These are phyloP conservation scores for Boletus rex-veris DNA, from an alignment of 768 basidiomycete genomes.

Conservation along the genomic window DNA sequence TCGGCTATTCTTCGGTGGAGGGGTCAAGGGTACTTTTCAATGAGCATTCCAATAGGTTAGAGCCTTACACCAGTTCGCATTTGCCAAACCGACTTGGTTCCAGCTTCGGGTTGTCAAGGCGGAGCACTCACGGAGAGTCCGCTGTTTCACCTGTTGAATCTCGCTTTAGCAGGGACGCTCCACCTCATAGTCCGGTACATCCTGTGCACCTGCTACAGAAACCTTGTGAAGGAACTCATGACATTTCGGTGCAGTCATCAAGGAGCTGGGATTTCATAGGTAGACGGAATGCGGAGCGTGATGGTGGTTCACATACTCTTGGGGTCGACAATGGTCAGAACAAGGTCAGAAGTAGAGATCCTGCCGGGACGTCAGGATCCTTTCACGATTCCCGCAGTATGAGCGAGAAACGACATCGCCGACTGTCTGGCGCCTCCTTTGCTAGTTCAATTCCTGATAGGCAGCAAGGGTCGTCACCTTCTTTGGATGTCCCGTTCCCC, in stretches of 20 bases:
- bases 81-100: slow-evolving; percentile 41
- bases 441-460: slow-evolving; percentile 20
- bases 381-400: slow-evolving; percentile 16
- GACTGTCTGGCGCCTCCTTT: slow-evolving; percentile 22
- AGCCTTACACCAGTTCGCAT: slow-evolving; percentile 67
- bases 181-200: slow-evolving; percentile 37
- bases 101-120: slow-evolving; percentile 35
- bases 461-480: slow-evolving; percentile 19
- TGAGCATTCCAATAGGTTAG: slow-evolving; percentile 85
- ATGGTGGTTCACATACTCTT: slow-evolving; percentile 5
- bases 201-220: slow-evolving; percentile 64
- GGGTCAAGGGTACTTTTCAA: slow-evolving; percentile 86
- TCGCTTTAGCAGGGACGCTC: slow-evolving; percentile 44
- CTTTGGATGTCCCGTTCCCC: slow-evolving; percentile 18
- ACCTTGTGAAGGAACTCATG: slow-evolving; percentile 26
- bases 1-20: slow-evolving; percentile 50
- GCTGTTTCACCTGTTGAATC: slow-evolving; percentile 39
- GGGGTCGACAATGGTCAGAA: slow-evolving; percentile 19
- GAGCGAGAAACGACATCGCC: slow-evolving; percentile 20
- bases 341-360: slow-evolving; percentile 18
- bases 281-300: slow-evolving; percentile 20
- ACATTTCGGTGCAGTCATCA: slow-evolving; percentile 14
- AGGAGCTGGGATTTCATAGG: slow-evolving; percentile 18
- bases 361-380: slow-evolving; percentile 6
- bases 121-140: slow-evolving; percentile 44